Evolutionary conservation across 2,329 filamentous ascomycete genomes (phyloP), one percentile per base, ranked within the genome.

Genomic region (Aspergillus sp.): DNA sequence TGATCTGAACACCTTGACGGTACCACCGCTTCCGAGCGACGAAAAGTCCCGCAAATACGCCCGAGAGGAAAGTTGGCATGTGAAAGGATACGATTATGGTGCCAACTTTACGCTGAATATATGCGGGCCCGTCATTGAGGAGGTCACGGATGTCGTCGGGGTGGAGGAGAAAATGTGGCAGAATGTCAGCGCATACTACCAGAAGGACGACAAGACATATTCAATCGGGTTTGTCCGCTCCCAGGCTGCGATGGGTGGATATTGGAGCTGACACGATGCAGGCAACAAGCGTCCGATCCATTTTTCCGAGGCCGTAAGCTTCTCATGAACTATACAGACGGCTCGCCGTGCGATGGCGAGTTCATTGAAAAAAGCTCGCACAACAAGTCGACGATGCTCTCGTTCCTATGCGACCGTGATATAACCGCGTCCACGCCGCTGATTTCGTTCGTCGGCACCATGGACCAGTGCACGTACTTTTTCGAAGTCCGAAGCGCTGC

Each of bases 401-500:
- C 92, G 23, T 93, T 98, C 73, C 88, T 95, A 64, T 99, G 95
- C 80, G 93, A 97, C 71, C 86, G 86, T 61, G 92, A 97, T 67
- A 87, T 90, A 1, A 80, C 88, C 2, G 83, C 82, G 31, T 84
- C 85, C 4, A 82, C 84, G 41, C 88, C 92, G 4, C 83, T 84
- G 4, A 81, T 95, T 39, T 91, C 90, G 19, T 99, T 96, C 72
- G 88, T 98, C 58, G 91, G 90, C 58, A 89, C 93, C 60, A 88
- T 90, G 41, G 93, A 98, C 71, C 89, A 96, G 59, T 99, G 95
- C 81, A 87, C 91, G 31, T 99, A 98, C 77, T 90, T 96, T 76
- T 99, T 99, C 78, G 93, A 98, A 74, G 88, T 93, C 50, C 89
- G 93, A 63, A 95, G 91, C 23, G 83, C 85, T 46, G 89, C 91